A percentile compares a stretch with the other conserved stretches of the same genome.
Evolutionary conservation across 495 filamentous ascomycete species (phyloP).

Genomic region (Rhypophila decipiens): DNA sequence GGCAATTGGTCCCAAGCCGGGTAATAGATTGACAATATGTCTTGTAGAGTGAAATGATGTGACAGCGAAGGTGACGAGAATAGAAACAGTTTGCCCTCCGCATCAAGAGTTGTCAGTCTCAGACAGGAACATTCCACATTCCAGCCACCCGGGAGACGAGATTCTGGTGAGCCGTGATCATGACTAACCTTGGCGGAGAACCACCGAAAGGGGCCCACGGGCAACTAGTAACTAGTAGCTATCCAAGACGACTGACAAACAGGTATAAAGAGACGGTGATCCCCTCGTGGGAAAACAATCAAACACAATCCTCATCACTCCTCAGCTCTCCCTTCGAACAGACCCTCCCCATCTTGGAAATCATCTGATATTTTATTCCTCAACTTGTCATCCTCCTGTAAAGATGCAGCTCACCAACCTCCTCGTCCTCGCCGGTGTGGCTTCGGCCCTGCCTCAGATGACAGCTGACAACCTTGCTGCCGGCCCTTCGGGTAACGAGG

Average conservation of each 20-base stretch:
- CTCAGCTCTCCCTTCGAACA: neutral
- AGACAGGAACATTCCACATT: too few relatives aligned
- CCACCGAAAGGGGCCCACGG: too few relatives aligned
- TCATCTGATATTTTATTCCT: neutral
- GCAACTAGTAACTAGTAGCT: neutral
- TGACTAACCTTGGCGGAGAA: too few relatives aligned
- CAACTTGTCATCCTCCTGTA: too few relatives aligned
- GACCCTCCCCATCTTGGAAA: neutral
- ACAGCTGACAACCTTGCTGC: neutral
- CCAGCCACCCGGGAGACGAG: too few relatives aligned
- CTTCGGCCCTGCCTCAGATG: neutral
- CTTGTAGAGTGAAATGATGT: neutral
- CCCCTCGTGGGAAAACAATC: neutral
- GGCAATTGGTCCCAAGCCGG: neutral
- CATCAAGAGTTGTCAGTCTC: too few relatives aligned
- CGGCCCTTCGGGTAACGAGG: constrained; percentile 20
- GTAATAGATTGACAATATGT: neutral
- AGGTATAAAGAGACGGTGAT: neutral
- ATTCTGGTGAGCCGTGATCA: neutral
- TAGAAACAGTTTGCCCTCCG: neutral
- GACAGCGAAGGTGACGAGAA: neutral
- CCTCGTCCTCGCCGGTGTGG: neutral
- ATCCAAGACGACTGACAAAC: neutral
- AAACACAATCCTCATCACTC: neutral
- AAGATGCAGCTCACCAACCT: neutral